phyloP scores from a whole-genome alignment of 139 green algal genomes.

The Closterium sp. region DNA sequence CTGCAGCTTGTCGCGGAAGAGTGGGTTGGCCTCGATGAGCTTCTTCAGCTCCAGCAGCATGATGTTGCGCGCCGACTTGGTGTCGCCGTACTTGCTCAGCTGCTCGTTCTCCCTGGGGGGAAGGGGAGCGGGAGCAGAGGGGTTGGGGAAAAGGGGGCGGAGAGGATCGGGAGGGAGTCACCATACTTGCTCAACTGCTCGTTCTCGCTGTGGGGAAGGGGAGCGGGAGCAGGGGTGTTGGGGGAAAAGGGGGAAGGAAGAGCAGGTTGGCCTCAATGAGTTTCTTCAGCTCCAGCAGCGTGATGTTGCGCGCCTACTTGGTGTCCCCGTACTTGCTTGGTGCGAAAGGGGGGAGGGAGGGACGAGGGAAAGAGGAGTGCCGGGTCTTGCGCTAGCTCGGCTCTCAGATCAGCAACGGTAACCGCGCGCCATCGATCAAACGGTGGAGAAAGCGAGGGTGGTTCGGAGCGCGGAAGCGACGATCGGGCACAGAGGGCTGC shows the following conservation, averaged over 20 bases:
- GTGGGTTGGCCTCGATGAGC: conserved; percentile 54
- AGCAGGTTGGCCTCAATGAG: too few relatives aligned
- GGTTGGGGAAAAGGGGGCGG: conserved; percentile 26
- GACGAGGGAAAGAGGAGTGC: neutral
- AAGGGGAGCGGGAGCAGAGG: too few relatives aligned
- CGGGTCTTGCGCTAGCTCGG: too few relatives aligned
- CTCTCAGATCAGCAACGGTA: too few relatives aligned
- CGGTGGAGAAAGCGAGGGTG: neutral
- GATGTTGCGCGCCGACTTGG: conserved; percentile 51
- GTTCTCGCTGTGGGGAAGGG: conserved; percentile 45
- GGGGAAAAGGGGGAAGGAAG: neutral
- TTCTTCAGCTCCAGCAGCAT: conserved; percentile 56
- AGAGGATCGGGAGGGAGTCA: conserved; percentile 48
- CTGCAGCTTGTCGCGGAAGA: conserved; percentile 51
- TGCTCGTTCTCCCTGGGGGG: conserved; percentile 50
- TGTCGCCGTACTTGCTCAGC: conserved; percentile 55
- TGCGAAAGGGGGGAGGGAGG: neutral
- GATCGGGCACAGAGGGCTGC: neutral
- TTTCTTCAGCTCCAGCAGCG: too few relatives aligned
- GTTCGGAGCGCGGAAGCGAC: neutral
- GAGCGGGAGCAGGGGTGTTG: neutral
- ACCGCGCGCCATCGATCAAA: neutral
- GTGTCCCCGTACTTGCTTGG: conserved; percentile 51
- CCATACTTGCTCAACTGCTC: conserved; percentile 54
- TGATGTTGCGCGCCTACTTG: conserved; percentile 41